Evolutionary conservation across 1,284 basidiomycete genomes (phyloP), one percentile per base, ranked within the genome.

Genomic region (Amylostereum chailletii): DNA sequence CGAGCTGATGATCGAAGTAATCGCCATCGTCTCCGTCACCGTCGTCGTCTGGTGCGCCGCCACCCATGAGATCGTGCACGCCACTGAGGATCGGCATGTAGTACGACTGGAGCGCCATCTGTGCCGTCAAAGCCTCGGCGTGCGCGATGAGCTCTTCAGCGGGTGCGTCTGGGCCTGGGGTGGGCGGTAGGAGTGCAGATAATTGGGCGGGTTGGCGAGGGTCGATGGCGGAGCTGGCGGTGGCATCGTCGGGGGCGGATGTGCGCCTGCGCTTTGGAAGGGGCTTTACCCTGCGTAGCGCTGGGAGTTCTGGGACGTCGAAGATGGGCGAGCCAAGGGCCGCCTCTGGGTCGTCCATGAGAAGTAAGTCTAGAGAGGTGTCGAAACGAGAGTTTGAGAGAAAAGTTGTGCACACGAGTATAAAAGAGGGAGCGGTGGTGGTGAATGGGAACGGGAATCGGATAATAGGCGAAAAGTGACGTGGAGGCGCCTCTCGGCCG

Each of bases 241-340:
- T 29, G 39, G 44, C 36, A 3, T 42, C 38, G 41, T 45, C 38
- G 34, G 34, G 49, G 48, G 55, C 58, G 50, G 67, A 65, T 31
- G 74, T 79, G 51, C 82, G 77, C 52, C 82, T 71, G 57, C 86
- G 77, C 66, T 86, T 86, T 37, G 86, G 86, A 44, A 89, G 72
- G 29, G 86, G 86, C 62, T 86, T 86, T 55, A 86, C 73, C 55
- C 79, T 71, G 55, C 85, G 71, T 52, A 81, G 67, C 33, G 76
- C 63, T 39, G 78, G 75, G 58, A 79, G 75, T 58, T 83, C 81
- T 55, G 78, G 74, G 49, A 72, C 67, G 66, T 82, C 81, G 67
- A 81, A 79, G 54, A 75, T 68, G 49, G 80, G 74, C 51, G 79
- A 76, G 27, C 27, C 27, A 43, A 30, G 42, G 27, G 19, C 19